Percentiles rank a stretch among this genome's conserved stretches.
Evolutionary conservation across 2,329 filamentous ascomycete genomes (phyloP).

Genomic region (Diaporthe velutina): DNA sequence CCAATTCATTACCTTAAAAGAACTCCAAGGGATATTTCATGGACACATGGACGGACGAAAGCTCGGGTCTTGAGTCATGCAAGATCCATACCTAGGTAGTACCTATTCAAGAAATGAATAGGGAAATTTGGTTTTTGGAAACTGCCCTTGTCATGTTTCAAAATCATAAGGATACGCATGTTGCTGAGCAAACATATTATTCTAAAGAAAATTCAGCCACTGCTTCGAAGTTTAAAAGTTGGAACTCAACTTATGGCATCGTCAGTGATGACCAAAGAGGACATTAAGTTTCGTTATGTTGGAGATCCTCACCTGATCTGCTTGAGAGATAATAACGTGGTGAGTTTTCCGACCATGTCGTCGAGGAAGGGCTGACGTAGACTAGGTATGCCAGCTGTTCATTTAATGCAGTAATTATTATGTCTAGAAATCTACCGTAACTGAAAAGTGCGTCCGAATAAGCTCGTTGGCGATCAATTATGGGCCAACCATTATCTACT

Average conservation of each 20-base stretch:
- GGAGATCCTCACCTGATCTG: not conserved
- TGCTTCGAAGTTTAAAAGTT: not conserved
- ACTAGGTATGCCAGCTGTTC: not conserved
- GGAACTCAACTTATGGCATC: not conserved
- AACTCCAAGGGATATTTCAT: constrained; percentile 16
- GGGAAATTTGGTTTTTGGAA: not conserved
- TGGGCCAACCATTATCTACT: not conserved
- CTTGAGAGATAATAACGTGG: not conserved
- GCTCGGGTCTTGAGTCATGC: not conserved
- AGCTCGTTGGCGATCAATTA: not conserved
- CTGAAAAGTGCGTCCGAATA: not conserved
- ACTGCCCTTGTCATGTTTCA: not conserved
- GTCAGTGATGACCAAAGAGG: not conserved
- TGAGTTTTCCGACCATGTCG: not conserved
- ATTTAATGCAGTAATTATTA: constrained; percentile 5
- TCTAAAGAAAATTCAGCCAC: not conserved
- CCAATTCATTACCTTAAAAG: constrained; percentile 11
- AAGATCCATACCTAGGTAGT: constrained; percentile 2
- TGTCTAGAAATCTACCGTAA: not conserved
- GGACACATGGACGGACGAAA: not conserved
- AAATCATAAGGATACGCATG: not conserved
- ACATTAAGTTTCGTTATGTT: not conserved
- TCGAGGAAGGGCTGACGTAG: not conserved
- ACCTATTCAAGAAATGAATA: constrained; percentile 4
- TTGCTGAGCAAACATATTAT: not conserved